Percentiles rank a stretch among this genome's conserved stretches.
Evolutionary conservation across 208 protist genomes (phyloP).

Genomic region (Leishmania turanica): DNA sequence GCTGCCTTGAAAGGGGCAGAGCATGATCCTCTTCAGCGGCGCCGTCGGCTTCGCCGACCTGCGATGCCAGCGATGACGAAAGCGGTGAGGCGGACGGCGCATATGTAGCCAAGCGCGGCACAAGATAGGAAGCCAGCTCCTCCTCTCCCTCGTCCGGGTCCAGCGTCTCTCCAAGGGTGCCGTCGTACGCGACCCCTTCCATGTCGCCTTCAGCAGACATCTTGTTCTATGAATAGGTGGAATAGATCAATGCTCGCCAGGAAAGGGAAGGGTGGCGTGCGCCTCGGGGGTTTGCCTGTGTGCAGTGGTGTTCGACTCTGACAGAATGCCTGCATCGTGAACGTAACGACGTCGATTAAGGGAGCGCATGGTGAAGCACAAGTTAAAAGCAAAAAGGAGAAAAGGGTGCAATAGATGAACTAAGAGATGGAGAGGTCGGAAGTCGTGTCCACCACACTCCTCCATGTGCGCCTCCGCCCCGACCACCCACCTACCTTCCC

Average conservation of each 20-base stretch:
- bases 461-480: neutral
- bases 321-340: neutral
- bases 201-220: constrained; percentile 3
- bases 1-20: neutral
- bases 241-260: neutral
- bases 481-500: neutral
- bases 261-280: neutral
- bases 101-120: constrained; percentile 52
- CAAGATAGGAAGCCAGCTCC: constrained; percentile 44
- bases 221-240: constrained; percentile 1
- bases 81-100: constrained; percentile 2
- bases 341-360: neutral
- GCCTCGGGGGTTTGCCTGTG: neutral
- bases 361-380: neutral
- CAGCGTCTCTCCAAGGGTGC: constrained; percentile 25
- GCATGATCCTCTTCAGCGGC: constrained; percentile 13
- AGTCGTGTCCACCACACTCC: neutral
- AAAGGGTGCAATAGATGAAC: neutral
- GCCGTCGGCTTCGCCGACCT: constrained; percentile 14
- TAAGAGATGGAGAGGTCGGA: neutral
- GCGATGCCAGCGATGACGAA: constrained; percentile 15
- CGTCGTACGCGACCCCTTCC: neutral
- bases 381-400: neutral
- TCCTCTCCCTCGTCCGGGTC: constrained; percentile 24
- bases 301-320: neutral